Conservation (phyloP, 805 yeast genomes). For the Zygotorulaspora danielsina region DNA sequence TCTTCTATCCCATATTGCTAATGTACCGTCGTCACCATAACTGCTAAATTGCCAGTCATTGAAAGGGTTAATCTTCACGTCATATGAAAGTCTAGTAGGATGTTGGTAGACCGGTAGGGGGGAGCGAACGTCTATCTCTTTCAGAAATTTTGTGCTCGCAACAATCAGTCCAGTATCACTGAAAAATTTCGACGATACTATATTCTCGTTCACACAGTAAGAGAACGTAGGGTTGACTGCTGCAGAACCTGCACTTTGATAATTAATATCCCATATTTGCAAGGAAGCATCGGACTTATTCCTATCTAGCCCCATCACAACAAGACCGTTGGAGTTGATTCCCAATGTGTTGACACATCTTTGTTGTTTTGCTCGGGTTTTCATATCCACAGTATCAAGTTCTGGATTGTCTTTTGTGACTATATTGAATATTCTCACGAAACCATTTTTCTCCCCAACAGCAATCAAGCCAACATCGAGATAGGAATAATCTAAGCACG, state of each 20-base stretch:
- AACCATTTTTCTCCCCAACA: slow-evolving; percentile 72
- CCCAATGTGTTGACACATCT: slow-evolving; percentile 74
- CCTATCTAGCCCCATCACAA: slow-evolving; percentile 78
- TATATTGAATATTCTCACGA: slow-evolving; percentile 59
- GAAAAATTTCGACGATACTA: slow-evolving; percentile 63
- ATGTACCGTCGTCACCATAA: slow-evolving; percentile 75
- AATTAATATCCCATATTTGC: slow-evolving; percentile 74
- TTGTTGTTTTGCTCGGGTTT: slow-evolving; percentile 51
- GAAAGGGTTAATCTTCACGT: slow-evolving; percentile 65
- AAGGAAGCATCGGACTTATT: slow-evolving; percentile 71
- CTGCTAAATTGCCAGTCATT: slow-evolving; percentile 66
- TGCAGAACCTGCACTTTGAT: slow-evolving; percentile 50
- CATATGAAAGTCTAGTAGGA: slow-evolving; percentile 68
- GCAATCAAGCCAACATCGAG: slow-evolving; percentile 56
- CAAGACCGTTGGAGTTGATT: slow-evolving; percentile 57
- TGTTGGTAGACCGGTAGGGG: slow-evolving; percentile 66
- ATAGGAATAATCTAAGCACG: slow-evolving; percentile 60
- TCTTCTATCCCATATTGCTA: slow-evolving; percentile 79
- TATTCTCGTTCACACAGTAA: slow-evolving; percentile 68
- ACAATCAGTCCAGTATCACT: slow-evolving; percentile 59
- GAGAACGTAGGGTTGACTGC: slow-evolving; percentile 52
- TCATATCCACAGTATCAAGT: slow-evolving; percentile 17
- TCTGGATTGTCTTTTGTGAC: slow-evolving; percentile 27
- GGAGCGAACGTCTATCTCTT: slow-evolving; percentile 72
- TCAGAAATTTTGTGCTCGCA: slow-evolving; percentile 70